These are phyloP conservation scores for Lachnellula cervina DNA, from an alignment of 2,329 filamentous ascomycete species.

Conservation along the genomic window DNA sequence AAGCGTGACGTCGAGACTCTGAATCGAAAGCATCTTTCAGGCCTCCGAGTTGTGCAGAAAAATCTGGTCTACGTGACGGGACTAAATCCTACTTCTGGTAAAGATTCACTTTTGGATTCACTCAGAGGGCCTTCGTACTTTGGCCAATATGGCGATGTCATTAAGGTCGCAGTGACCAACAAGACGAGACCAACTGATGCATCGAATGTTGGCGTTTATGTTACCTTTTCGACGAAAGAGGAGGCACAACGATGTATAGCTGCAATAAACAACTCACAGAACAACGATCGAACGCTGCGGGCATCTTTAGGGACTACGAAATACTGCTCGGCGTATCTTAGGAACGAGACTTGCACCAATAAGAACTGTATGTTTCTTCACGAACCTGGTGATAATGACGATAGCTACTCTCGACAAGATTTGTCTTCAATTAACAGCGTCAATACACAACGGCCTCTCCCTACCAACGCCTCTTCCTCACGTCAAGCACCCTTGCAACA, in stretches of 20 bases:
- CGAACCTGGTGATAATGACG: slow-evolving; percentile 95
- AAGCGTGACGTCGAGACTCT: slow-evolving; percentile 95
- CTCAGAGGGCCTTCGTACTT: slow-evolving; percentile 90
- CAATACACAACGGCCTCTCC: slow-evolving; percentile 66
- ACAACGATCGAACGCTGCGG: slow-evolving; percentile 80
- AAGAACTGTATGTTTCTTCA: slow-evolving; percentile 97
- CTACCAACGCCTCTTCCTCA: slow-evolving; percentile 46
- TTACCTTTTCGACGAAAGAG: slow-evolving; percentile 91
- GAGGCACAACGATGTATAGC: slow-evolving; percentile 87
- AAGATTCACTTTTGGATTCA: slow-evolving; percentile 88
- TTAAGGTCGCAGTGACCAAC: slow-evolving; percentile 92
- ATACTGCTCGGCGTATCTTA: slow-evolving; percentile 94
- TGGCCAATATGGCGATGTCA: slow-evolving; percentile 95
- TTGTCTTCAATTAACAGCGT: slow-evolving; percentile 91
- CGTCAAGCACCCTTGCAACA: slow-evolving; percentile 35
- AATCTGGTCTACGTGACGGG: slow-evolving; percentile 98
- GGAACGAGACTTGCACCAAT: slow-evolving; percentile 91
- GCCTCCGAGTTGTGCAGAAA: slow-evolving; percentile 94
- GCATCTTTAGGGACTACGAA: slow-evolving; percentile 86
- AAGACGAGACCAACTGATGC: slow-evolving; percentile 64
- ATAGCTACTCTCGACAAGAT: slow-evolving; percentile 92
- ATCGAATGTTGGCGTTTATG: slow-evolving; percentile 84
- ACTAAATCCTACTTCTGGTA: slow-evolving; percentile 82
- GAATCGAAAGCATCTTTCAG: slow-evolving; percentile 91
- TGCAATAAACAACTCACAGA: slow-evolving; percentile 86